Conservation (phyloP, 2,329 filamentous ascomycete genomes). For the Phyllachora maydis region DNA sequence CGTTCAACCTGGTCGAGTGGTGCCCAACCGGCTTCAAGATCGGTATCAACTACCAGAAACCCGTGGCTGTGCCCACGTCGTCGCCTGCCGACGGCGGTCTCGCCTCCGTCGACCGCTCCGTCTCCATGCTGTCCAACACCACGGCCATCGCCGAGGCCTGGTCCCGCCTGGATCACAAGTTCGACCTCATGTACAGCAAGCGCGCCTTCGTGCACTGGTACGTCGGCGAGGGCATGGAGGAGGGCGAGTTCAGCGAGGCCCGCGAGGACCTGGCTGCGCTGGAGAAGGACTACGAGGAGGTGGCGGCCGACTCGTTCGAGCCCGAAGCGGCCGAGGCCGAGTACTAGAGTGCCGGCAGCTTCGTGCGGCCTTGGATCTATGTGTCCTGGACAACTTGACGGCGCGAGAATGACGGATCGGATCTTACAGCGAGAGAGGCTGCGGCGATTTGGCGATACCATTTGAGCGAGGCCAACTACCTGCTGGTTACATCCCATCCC, state of each 20-base stretch:
- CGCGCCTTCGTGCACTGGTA: conserved; percentile 62
- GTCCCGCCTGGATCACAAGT: conserved; percentile 54
- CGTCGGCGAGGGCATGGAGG: conserved; percentile 82
- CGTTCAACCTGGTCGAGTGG: conserved; percentile 58
- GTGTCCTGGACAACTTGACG: too few relatives aligned
- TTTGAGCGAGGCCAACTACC: too few relatives aligned
- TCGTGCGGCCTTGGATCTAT: not conserved
- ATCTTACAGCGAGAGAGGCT: too few relatives aligned
- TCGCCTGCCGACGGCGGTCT: conserved; percentile 34
- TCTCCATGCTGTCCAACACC: conserved; percentile 57
- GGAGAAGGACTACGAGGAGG: conserved; percentile 77
- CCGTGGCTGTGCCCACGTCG: conserved; percentile 31
- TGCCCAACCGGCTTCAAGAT: conserved; percentile 60
- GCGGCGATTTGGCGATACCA: too few relatives aligned
- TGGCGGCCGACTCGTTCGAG: conserved; percentile 50
- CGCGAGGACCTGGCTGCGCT: conserved; percentile 70
- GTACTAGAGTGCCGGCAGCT: conserved; percentile 39
- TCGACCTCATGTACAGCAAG: conserved; percentile 64
- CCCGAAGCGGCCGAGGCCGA: conserved; percentile 47
- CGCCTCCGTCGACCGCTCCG: conserved; percentile 38
- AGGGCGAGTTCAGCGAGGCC: conserved; percentile 75
- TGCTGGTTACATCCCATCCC: too few relatives aligned
- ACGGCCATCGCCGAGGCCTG: conserved; percentile 55
- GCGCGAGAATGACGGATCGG: too few relatives aligned
- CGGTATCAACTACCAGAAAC: conserved; percentile 56